Evolutionary conservation across 257 asterid species (phyloP).

Genomic region (Ophiorrhiza pumila): DNA sequence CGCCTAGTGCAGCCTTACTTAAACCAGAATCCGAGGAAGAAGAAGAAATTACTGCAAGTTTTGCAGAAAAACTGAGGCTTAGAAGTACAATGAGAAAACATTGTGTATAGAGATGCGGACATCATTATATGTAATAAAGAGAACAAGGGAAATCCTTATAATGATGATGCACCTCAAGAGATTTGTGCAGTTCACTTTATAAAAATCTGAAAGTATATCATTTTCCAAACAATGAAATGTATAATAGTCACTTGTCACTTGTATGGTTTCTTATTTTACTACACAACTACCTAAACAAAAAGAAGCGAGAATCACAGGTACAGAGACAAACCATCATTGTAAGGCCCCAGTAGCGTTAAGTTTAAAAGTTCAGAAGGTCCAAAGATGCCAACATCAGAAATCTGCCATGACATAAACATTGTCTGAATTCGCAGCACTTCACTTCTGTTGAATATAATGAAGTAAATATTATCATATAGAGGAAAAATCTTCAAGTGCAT

Average conservation of each 20-base stretch:
- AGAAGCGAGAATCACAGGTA: neutral
- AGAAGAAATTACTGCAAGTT: slow-evolving; percentile 39
- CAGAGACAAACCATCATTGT: slow-evolving; percentile 48
- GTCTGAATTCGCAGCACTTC: slow-evolving; percentile 57
- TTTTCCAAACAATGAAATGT: too few species aligned
- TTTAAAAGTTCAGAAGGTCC: slow-evolving; percentile 90
- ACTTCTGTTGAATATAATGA: slow-evolving; percentile 44
- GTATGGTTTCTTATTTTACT: neutral
- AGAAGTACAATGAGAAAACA: neutral
- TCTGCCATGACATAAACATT: slow-evolving; percentile 70
- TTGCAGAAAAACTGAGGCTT: neutral
- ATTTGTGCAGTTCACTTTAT: too few species aligned
- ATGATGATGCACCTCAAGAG: neutral
- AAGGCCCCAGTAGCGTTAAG: slow-evolving; percentile 68
- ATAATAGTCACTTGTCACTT: too few species aligned
- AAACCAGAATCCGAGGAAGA: slow-evolving; percentile 54
- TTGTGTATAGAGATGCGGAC: too few species aligned
- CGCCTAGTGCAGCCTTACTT: slow-evolving; percentile 77
- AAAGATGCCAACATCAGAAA: slow-evolving; percentile 55
- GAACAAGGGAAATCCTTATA: neutral
- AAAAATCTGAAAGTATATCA: too few species aligned
- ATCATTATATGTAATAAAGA: too few species aligned
- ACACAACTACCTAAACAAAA: neutral
- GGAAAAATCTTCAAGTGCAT: slow-evolving; percentile 80
- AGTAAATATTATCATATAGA: slow-evolving; percentile 18